phyloP scores from a whole-genome alignment of 164 flowering plant genomes.

The Vitis vinifera region ASM3070453v1 NC_081822.1:10074001-10074500 shows the following conservation, averaged over 20 bases:
- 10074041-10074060: constrained; percentile 56
- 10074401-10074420: constrained; percentile 72
- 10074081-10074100: constrained; percentile 61
- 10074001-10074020: constrained; percentile 65
- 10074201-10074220: constrained; percentile 38
- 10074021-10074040: constrained; percentile 60
- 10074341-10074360: constrained; percentile 71
- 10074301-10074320: constrained; percentile 38
- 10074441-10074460: constrained; percentile 65
- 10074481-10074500: constrained; percentile 73
- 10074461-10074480: constrained; percentile 77
- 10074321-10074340: constrained; percentile 60
- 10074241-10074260: constrained; percentile 67
- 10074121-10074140: constrained; percentile 32
- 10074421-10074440: constrained; percentile 61
- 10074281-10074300: constrained; percentile 60
- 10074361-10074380: constrained; percentile 62
- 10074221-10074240: constrained; percentile 42
- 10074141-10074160: constrained; percentile 14
- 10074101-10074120: constrained; percentile 61
- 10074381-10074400: constrained; percentile 65
- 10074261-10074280: constrained; percentile 67
- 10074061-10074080: constrained; percentile 65
- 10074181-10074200: constrained; percentile 37
- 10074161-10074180: constrained; percentile 17